Evolutionary conservation across 768 basidiomycete species (phyloP), one percentile per base, ranked within the genome.

Genomic region (Rhizopogon vinicolor): DNA sequence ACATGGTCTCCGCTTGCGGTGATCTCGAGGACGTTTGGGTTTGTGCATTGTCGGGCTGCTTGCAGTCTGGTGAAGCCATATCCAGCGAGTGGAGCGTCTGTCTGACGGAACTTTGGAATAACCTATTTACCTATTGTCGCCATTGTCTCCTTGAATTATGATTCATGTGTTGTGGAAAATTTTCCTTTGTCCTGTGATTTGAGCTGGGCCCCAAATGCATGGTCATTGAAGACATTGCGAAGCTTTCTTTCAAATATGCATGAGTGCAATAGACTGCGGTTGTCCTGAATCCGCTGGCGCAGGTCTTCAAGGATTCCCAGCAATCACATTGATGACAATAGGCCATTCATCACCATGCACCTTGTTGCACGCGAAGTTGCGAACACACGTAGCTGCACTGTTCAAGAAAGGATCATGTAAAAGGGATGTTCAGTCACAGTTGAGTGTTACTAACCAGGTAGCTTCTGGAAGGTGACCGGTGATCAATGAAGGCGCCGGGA

Each of bases 21-120:
- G 68, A 75, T 74, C 77, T 84, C 81, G 82, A 83, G 77, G 83
- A 84, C 78, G 83, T 84, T 83, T 81, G 81, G 81, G 65, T 69
- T 44, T 58, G 71, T 56, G 59, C 56, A 43, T 63, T 8, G 58
- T 53, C 44, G 71, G 55, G 62, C 62, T 72, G 65, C 57, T 57
- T 58, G 66, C 65, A 63, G 68, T 51, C 46, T 12, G 28, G 61
- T 45, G 57, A 51, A 52, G 55, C 31, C 56, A 44, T 67, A 69
- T 67, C 70, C 81, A 79, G 72, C 78, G 81, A 77, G 79, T 70
- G 28, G 78, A 77, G 79, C 71, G 79, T 80, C 68, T 78, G 81
- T 82, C 80, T 82, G 81, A 82, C 81, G 81, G 79, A 78, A 44
- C 22, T 18, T 14, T 10, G n/a, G 2, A 18, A 51, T 18, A 12